Evolutionary conservation across 495 filamentous ascomycete species (phyloP).

Genomic region (Cercophora samala): DNA sequence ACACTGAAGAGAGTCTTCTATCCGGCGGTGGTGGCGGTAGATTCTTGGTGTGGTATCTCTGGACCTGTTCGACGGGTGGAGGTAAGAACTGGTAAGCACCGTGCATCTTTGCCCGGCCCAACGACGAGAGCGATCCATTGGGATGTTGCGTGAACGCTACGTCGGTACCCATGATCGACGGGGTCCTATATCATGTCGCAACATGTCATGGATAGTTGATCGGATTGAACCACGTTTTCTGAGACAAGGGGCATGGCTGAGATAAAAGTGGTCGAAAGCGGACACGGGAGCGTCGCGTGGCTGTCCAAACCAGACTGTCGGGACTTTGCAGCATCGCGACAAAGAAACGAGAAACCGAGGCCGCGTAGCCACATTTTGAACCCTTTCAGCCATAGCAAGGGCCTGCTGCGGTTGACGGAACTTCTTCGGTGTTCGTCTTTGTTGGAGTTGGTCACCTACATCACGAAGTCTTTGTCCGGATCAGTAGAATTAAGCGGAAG

Average conservation of each 20-base stretch:
- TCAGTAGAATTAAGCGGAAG: not conserved
- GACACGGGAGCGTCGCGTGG: not conserved
- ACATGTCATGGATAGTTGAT: not conserved
- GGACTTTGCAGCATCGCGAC: not conserved
- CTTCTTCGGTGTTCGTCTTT: not conserved
- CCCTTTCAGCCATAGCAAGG: not conserved
- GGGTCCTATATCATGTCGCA: not conserved
- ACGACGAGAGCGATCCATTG: not conserved
- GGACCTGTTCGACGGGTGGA: conserved; percentile 21
- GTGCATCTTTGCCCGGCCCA: not conserved
- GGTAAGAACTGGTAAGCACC: not conserved
- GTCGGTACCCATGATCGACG: not conserved
- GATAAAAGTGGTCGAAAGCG: not conserved
- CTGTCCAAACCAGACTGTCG: not conserved
- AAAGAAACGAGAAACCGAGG: not conserved
- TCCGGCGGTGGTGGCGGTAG: conserved; percentile 26
- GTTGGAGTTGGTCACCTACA: not conserved
- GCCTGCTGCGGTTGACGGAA: not conserved
- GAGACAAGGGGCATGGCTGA: not conserved
- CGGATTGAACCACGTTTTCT: not conserved
- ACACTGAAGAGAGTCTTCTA: conserved; percentile 17
- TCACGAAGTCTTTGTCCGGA: not conserved
- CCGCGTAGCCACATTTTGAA: not conserved
- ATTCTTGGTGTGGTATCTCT: conserved; percentile 25
- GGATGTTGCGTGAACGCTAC: not conserved